phyloP scores from a whole-genome alignment of 2,329 filamentous ascomycete species.

The Acarospora socialis region DNA sequence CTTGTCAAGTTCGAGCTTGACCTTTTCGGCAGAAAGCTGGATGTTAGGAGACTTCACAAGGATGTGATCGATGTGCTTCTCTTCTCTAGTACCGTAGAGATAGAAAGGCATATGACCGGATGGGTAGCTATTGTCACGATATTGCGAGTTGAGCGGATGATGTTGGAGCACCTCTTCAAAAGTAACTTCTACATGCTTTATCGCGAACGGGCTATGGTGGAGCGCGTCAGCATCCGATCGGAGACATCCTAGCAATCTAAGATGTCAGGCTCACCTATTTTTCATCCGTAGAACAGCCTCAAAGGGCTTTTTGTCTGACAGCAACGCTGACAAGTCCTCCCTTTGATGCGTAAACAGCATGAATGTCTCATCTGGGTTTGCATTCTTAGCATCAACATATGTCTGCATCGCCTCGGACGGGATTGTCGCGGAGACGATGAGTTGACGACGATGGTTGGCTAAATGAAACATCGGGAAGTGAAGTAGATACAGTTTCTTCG shows the following conservation, averaged over 20 bases:
- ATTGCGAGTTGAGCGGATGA: slow-evolving; percentile 24
- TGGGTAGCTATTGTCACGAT: slow-evolving; percentile 25
- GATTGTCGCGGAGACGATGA: slow-evolving; percentile 11
- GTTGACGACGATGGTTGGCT: slow-evolving; percentile 12
- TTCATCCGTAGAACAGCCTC: slow-evolving; percentile 6
- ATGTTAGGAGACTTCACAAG: slow-evolving; percentile 31
- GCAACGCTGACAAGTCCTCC: slow-evolving; percentile 7
- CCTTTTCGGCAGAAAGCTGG: slow-evolving; percentile 11
- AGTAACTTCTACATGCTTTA: too few species aligned
- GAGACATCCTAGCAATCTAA: neutral
- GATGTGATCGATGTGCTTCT: slow-evolving; percentile 31
- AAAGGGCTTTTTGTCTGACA: slow-evolving; percentile 8
- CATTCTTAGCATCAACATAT: slow-evolving; percentile 7
- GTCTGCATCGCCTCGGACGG: slow-evolving; percentile 5
- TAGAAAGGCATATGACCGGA: slow-evolving; percentile 29
- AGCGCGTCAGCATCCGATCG: neutral
- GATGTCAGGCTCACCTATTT: slow-evolving; percentile 1
- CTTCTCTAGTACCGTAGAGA: slow-evolving; percentile 25
- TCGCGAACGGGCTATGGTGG: too few species aligned
- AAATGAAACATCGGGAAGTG: slow-evolving; percentile 13
- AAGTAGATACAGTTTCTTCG: slow-evolving; percentile 11
- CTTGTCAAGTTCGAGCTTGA: slow-evolving; percentile 5
- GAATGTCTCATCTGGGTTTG: slow-evolving; percentile 4
- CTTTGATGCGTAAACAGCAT: slow-evolving; percentile 6
- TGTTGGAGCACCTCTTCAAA: slow-evolving; percentile 14